Evolutionary conservation across 108 stramenopile genomes (phyloP), one percentile per base, ranked within the genome.

Genomic region (Discostella stelligeroides): DNA sequence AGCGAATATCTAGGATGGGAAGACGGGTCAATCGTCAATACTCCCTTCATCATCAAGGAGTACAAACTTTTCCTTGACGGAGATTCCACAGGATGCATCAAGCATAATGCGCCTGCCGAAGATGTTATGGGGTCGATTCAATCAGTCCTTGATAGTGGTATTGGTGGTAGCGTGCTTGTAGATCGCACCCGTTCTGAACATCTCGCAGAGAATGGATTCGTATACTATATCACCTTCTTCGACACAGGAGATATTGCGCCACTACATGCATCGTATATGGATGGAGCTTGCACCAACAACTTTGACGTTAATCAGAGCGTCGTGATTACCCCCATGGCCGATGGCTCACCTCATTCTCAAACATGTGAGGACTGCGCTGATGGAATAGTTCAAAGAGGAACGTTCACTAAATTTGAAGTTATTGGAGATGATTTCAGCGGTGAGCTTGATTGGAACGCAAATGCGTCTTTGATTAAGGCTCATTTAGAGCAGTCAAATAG

Each of bases 381-480:
- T 48, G 92, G 92, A 15, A 69, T 89, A 43, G 88, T 88, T 63
- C 84, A 79, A 30, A 71, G 87, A 24, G 84, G 86, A 9, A 63
- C 76, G 43, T 66, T 85, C 45, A 74, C 73, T 23, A 61, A 24
- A 38, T 75, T 85, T 56, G 74, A 87, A 47, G 82, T 83, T 37
- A n/a, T 7, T 2, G 78, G 76, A n/a, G 84, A 85, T 28, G 40
- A 24, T 23, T 43, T 74, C 41, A 34, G 23, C 39, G 74, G 73
- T 14, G 25, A 7, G 15, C 57, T 87, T 12, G 56, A 68, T 18
- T 91, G 90, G 90, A 88, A 91, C 69, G 86, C 83, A 7, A 38
- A 70, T 28, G 48, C 80, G 46, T 29, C 50, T 15, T 75, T 49
- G 12, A 46, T 84, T 43, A 75, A 76, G 72, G 41, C 23, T 18